phyloP scores from a whole-genome alignment of 2,329 filamentous ascomycete species.

The Botrytis hyacinthi region DNA sequence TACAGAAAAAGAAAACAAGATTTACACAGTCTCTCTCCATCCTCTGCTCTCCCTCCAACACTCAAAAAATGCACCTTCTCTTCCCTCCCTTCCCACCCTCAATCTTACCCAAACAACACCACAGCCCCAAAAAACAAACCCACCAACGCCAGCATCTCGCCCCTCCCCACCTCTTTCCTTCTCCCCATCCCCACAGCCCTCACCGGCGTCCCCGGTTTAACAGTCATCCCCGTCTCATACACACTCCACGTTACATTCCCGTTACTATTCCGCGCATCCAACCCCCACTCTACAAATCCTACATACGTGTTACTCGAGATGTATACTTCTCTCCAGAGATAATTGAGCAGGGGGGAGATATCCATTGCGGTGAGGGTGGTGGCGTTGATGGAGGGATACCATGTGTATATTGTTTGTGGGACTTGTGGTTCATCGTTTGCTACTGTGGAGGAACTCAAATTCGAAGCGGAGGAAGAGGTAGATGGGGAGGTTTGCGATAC shows the following conservation, averaged over 20 bases:
- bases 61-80: too few species aligned
- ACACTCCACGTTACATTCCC: constrained; percentile 4
- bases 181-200: neutral
- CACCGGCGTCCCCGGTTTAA: neutral
- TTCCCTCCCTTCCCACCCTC: too few species aligned
- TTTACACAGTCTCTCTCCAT: neutral
- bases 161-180: neutral
- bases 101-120: neutral
- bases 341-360: neutral
- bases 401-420: constrained; percentile 10
- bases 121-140: neutral
- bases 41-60: neutral
- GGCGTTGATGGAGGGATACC: neutral
- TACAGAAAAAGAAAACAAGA: neutral
- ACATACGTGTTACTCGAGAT: neutral
- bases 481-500: neutral
- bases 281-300: constrained; percentile 12
- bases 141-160: neutral
- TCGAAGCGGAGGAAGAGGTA: accelerated
- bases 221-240: neutral
- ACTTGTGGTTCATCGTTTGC: neutral
- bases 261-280: neutral
- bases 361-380: neutral
- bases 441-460: neutral
- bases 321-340: constrained; percentile 12